Base-by-base conservation (phyloP, 257 asterid genomes). In the Anisodus acutangulus region DNA sequence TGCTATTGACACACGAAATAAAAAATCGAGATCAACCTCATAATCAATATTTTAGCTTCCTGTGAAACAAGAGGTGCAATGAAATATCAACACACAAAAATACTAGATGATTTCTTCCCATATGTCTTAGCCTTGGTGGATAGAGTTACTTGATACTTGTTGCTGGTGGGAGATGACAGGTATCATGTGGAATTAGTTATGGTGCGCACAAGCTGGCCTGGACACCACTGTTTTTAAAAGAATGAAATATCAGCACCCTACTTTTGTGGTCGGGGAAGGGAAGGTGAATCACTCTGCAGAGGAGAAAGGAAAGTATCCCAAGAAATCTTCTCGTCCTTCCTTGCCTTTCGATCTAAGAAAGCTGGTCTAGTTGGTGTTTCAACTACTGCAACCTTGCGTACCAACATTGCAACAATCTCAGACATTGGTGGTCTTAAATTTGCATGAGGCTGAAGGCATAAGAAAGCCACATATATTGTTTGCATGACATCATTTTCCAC, bases 361-460 rank as follows among this genome's bases (percentile, higher is more conserved):
- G 91, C 81, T 3, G 97, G 97, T 78, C 89, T 91, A 41, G 79
- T 57, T 13, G 93, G 96, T 35, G 87, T 80, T 37, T 76, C 88
- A 2, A 79, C 88, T 54, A 86, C 51, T 13, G 91, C 92, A 37
- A 87, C 88, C 86, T 93, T 93, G 88, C 91, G 91, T 3, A 94
- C 90, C 59, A 94, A 87, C 90, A 92, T 88, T 54, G 98, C 98
- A 4, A 93, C 98, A 2, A 94, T 86, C 78, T 91, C 93, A 3
- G 98, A 94, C 98, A 94, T 94, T 2, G 97, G 95, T 12, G 98
- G 97, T 88, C 97, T 91, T 80, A 83, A 80, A 84, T 89, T 84
- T 81, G 93, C 98, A 6, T 85, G 87, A 26, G 94, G 93, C 76
- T 91, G 95, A 78, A 93, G 94, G 88, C 98, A 92, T 58, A 90